Conservation (phyloP, 1,284 basidiomycete species). For the Papiliotrema flavescens region DNA sequence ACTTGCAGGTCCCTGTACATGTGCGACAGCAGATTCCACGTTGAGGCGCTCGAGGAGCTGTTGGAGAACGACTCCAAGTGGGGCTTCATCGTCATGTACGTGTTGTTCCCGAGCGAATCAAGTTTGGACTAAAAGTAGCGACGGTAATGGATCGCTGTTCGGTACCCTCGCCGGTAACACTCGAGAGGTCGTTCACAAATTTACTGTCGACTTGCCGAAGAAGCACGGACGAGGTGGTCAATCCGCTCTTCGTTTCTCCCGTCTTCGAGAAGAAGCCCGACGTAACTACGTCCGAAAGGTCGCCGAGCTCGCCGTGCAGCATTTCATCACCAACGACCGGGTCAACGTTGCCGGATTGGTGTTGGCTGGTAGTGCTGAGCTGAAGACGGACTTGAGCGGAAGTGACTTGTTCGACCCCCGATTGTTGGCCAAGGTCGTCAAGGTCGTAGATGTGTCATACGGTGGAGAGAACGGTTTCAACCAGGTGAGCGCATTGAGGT, state of each 20-base stretch:
- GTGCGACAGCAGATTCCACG: slow-evolving; percentile 99
- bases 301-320: slow-evolving; percentile 92
- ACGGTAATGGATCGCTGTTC: slow-evolving; percentile 62
- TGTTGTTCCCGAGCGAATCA: not conserved
- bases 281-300: slow-evolving; percentile 99
- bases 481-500: slow-evolving; percentile 57
- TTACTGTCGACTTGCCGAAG: slow-evolving; percentile 98
- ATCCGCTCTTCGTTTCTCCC: slow-evolving; percentile 98
- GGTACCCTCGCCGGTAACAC: slow-evolving; percentile 96
- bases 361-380: slow-evolving; percentile 96
- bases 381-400: slow-evolving; percentile 96
- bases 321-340: slow-evolving; percentile 97
- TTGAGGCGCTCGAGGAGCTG: slow-evolving; percentile 92
- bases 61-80: slow-evolving; percentile 97
- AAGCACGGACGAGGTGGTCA: slow-evolving; percentile 99
- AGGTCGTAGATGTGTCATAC: slow-evolving; percentile 97
- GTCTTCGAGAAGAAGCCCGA: slow-evolving; percentile 97
- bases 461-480: slow-evolving; percentile 99
- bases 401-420: slow-evolving; percentile 95
- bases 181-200: slow-evolving; percentile 95
- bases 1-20: slow-evolving; percentile 81
- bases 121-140: slow-evolving; percentile 12
- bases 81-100: slow-evolving; percentile 99
- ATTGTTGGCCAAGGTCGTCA: slow-evolving; percentile 85
- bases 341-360: slow-evolving; percentile 97